Conservation (phyloP, 2,329 filamentous ascomycete species). For the Chaetomiaceae sp. region DNA sequence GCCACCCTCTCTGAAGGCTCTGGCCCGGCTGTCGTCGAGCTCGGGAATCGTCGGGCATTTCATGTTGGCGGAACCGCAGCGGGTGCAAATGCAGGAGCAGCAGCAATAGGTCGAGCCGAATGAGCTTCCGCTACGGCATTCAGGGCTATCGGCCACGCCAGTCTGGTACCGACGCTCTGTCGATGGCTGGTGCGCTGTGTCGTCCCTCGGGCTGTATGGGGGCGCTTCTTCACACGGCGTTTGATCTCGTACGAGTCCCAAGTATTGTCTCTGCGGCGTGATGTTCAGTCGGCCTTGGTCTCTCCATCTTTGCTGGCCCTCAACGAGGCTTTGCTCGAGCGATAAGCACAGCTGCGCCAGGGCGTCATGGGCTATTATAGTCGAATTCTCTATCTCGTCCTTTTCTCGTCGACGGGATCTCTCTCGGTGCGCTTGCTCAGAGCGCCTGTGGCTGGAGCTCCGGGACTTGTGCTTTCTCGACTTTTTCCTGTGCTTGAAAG, state of each 20-base stretch:
- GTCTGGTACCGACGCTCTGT: background rate
- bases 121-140: background rate
- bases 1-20: background rate
- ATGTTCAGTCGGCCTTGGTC: constrained; percentile 6
- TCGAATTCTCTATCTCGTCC: background rate
- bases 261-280: background rate
- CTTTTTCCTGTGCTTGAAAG: constrained; percentile 4
- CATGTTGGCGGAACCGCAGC: background rate
- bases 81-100: constrained; percentile 4
- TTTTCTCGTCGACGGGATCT: background rate
- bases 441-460: background rate
- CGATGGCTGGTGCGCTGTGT: background rate
- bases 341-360: constrained; percentile 7
- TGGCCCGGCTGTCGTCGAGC: constrained; percentile 6
- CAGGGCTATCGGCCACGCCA: background rate
- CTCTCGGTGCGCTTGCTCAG: background rate
- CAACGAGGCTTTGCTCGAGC: constrained; percentile 13
- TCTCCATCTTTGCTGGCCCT: constrained; percentile 6
- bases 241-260: background rate
- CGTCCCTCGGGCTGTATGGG: constrained; percentile 2
- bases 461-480: constrained; percentile 7
- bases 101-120: background rate
- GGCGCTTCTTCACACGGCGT: constrained; percentile 1
- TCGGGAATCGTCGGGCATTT: constrained; percentile 7
- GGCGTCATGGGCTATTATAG: constrained; percentile 6